A percentile compares a stretch with the other conserved stretches of the same genome.
Conservation (phyloP, 2,329 filamentous ascomycete genomes). For the Furcasterigmium sp. region DNA sequence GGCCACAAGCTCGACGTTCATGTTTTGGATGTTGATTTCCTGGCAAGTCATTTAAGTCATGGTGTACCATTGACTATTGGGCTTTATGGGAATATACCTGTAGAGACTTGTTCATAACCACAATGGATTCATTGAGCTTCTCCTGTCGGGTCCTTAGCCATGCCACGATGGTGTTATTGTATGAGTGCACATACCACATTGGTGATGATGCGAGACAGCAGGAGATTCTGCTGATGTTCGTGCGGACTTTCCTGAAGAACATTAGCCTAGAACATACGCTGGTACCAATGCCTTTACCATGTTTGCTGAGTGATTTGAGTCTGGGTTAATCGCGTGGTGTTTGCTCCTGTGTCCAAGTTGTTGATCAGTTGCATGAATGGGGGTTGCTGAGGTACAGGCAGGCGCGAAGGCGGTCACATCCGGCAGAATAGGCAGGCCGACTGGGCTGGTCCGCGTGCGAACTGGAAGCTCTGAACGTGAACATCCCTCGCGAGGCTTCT, state of each 20-base stretch:
- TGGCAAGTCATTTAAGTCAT: constrained; percentile 26
- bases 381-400: no score
- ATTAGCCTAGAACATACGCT: background rate
- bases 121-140: constrained; percentile 91
- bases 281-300: constrained; percentile 5
- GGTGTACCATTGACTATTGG: no score
- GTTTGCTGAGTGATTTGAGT: background rate
- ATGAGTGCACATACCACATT: constrained; percentile 71
- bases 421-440: constrained; percentile 9
- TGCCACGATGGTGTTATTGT: constrained; percentile 7
- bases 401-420: constrained; percentile 5
- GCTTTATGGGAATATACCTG: constrained; percentile 50
- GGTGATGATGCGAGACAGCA: constrained; percentile 92
- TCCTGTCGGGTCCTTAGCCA: constrained; percentile 51
- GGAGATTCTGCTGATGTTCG: constrained; percentile 91
- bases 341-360: no score
- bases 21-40: constrained; percentile 98
- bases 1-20: constrained; percentile 96
- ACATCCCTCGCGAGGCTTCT: background rate
- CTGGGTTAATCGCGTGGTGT: no score
- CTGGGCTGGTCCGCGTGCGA: no score
- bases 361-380: no score
- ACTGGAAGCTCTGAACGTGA: no score
- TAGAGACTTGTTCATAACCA: constrained; percentile 87
- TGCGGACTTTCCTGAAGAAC: constrained; percentile 77